These are phyloP conservation scores for Diaporthe helianthi DNA, from an alignment of 2,329 filamentous ascomycete species.

Conservation along the genomic window DNA sequence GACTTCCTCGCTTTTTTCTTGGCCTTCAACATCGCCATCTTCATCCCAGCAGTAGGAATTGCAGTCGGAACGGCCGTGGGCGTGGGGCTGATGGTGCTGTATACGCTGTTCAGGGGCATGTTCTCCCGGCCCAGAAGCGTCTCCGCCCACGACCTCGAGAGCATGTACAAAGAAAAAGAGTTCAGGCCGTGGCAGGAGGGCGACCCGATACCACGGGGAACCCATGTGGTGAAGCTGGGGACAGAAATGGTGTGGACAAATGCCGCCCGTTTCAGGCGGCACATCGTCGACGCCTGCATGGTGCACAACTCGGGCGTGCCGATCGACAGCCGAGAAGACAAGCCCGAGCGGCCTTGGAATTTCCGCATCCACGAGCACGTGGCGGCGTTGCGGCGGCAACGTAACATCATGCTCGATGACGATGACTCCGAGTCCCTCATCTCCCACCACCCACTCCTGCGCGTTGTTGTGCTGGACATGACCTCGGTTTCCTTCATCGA, in stretches of 20 bases:
- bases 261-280: slow-evolving; percentile 12
- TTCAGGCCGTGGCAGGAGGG: slow-evolving; percentile 5
- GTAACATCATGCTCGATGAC: not conserved
- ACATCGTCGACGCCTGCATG: slow-evolving; percentile 10
- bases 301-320: slow-evolving; percentile 6
- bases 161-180: not conserved
- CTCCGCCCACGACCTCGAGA: slow-evolving; percentile 3
- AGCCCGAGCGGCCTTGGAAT: slow-evolving; percentile 10
- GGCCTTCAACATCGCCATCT: slow-evolving; percentile 19
- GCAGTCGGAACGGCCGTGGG: slow-evolving; percentile 8
- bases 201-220: slow-evolving; percentile 2
- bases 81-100: slow-evolving; percentile 3
- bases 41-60: not conserved
- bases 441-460: slow-evolving; percentile 1
- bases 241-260: slow-evolving; percentile 23
- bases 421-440: not conserved
- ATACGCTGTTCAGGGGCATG: slow-evolving; percentile 23
- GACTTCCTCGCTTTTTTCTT: slow-evolving; percentile 28
- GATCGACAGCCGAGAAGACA: not conserved
- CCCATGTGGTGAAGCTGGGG: slow-evolving; percentile 16
- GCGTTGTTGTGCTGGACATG: slow-evolving; percentile 36
- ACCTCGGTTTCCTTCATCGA: slow-evolving; percentile 46
- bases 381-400: not conserved
- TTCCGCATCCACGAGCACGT: not conserved
- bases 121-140: slow-evolving; percentile 11